Percentiles rank a stretch among this genome's conserved stretches.
phyloP scores from a whole-genome alignment of 2,329 filamentous ascomycete genomes.

The Immersiporthe knoxdaviesiana region DNA sequence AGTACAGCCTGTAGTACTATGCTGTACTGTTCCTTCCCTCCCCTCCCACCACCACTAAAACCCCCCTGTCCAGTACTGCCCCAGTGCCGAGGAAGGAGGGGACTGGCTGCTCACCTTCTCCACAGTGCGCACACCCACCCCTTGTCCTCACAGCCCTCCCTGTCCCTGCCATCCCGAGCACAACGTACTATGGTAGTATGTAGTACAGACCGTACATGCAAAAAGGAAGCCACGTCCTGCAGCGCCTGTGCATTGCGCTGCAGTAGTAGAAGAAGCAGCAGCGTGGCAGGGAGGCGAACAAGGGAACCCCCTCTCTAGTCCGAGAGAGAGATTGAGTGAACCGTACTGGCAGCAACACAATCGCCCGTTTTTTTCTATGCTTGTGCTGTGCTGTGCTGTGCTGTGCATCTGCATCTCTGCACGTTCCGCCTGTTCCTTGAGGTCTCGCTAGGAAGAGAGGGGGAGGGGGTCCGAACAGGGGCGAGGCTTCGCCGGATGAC shows the following conservation, averaged over 20 bases:
- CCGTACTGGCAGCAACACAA: no score
- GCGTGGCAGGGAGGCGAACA: background rate
- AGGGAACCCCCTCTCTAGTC: background rate
- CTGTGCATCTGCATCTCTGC: background rate
- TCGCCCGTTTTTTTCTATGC: background rate
- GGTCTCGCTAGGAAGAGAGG: background rate
- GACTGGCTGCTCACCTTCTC: constrained; percentile 10
- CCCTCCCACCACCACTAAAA: no score
- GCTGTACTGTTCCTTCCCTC: background rate
- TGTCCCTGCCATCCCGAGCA: background rate
- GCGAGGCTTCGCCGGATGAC: constrained; percentile 10
- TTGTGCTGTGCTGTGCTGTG: background rate
- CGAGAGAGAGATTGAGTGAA: background rate
- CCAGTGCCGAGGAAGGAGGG: background rate
- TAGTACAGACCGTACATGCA: no score
- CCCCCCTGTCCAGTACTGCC: background rate
- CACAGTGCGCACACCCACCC: background rate
- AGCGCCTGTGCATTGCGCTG: constrained; percentile 9
- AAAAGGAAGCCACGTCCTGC: constrained; percentile 17
- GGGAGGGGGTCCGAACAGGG: constrained; percentile 2
- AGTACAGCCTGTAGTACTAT: background rate
- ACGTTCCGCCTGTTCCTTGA: constrained; percentile 9
- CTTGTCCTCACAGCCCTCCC: background rate
- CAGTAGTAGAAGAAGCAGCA: background rate
- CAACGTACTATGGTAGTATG: background rate